Percentiles rank a stretch among this genome's conserved stretches.
phyloP scores from a whole-genome alignment of 345 rosid species.

The Trapa bicornis region DNA sequence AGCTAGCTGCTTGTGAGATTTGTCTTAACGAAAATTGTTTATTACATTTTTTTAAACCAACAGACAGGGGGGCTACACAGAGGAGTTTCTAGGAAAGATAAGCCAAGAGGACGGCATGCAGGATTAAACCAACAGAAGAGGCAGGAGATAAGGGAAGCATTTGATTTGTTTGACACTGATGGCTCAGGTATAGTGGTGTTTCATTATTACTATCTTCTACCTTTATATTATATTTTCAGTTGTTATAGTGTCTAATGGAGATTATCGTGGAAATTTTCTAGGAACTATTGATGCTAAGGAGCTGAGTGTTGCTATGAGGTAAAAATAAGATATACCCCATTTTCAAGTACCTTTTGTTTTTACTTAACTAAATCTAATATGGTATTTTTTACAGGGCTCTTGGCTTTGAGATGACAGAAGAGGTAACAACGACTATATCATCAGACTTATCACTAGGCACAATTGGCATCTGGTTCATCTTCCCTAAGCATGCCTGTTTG shows the following conservation, averaged over 20 bases:
- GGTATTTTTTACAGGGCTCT: slow-evolving; percentile 61
- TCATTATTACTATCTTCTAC: neutral
- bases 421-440: slow-evolving; percentile 31
- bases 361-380: neutral
- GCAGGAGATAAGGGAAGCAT: slow-evolving; percentile 90
- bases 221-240: neutral
- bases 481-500: neutral
- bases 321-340: neutral
- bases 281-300: slow-evolving; percentile 96
- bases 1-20: neutral
- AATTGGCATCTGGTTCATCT: neutral
- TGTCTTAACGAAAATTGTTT: neutral
- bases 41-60: neutral
- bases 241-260: neutral
- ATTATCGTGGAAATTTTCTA: slow-evolving; percentile 14
- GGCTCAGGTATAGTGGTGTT: slow-evolving; percentile 46
- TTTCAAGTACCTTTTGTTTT: neutral
- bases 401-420: slow-evolving; percentile 89
- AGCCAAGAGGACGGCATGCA: slow-evolving; percentile 59
- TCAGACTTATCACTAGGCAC: neutral
- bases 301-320: slow-evolving; percentile 99
- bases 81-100: slow-evolving; percentile 52
- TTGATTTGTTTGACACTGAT: slow-evolving; percentile 88
- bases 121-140: slow-evolving; percentile 60
- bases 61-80: slow-evolving; percentile 4